Evolutionary conservation across 345 rosid genomes (phyloP).

Genomic region (Pistacia atlantica): DNA sequence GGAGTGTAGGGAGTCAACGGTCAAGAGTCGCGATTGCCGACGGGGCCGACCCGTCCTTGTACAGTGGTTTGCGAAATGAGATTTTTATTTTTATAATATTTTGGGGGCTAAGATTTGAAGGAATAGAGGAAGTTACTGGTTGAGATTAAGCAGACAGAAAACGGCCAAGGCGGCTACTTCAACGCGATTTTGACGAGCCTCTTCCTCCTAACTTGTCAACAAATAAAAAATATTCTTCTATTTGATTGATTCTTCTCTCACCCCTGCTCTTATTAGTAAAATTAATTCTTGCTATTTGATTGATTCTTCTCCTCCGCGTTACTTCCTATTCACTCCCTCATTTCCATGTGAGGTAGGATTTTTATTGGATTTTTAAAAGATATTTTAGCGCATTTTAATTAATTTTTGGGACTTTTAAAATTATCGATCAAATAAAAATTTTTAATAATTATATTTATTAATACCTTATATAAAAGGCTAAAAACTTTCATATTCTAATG

Average conservation of each 20-base stretch:
- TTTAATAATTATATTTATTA: no score
- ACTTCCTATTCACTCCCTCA: not conserved
- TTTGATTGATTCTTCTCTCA: not conserved
- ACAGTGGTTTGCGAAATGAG: not conserved
- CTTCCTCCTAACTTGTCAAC: not conserved
- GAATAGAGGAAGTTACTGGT: not conserved
- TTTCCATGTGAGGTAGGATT: no score
- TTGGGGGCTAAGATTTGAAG: not conserved
- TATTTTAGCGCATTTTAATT: no score
- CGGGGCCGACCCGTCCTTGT: constrained; percentile 13
- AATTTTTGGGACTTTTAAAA: no score
- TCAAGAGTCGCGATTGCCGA: constrained; percentile 40
- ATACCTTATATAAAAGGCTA: no score
- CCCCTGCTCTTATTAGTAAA: no score
- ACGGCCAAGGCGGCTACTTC: constrained; percentile 21
- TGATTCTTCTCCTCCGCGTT: not conserved
- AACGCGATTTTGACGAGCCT: constrained; percentile 16
- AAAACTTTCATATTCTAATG: no score
- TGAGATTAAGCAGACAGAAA: not conserved
- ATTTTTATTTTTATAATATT: no score
- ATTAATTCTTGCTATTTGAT: not conserved
- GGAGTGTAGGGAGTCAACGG: constrained; percentile 23
- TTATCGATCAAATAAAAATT: no score
- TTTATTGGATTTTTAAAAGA: no score
- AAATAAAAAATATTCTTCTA: not conserved